Evolutionary conservation across 805 yeast genomes (phyloP), one percentile per base, ranked within the genome.

Genomic region (Cyberlindnera veronae): DNA sequence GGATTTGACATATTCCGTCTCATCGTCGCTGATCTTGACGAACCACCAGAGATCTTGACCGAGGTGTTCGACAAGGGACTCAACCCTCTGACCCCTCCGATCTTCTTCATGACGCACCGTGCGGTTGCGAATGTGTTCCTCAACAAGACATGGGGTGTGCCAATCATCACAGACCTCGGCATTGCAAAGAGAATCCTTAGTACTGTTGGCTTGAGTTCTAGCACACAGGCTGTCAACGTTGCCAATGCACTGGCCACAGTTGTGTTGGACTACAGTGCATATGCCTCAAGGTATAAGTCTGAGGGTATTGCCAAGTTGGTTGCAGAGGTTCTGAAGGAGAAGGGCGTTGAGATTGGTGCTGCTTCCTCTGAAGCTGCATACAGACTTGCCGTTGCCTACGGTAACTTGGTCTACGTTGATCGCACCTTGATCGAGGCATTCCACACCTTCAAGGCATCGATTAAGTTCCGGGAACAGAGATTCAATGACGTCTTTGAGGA

Each of bases 341-440:
- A 58, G 20, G 61, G 63, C 8, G 44, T 49, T 2, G 55, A 54
- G 21, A 39, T 67, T 6, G 46, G 58, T 9, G 58, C 54, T 26
- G 52, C 62, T 1, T 74, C 74, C 28, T 72, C 77, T 29, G 95
- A 86, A 59, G 76, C 89, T 3, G 76, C 79, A 0, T 86, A 85
- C 58, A 70, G 95, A 54, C 49, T 79, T 17, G 47, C 72, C 10
- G 67, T 85, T 19, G 79, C 84, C 0, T 71, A 68, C 42, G 95
- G 93, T 3, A 84, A 86, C 34, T 47, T 79, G 27, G 52, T 72
- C 15, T 57, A 60, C 5, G 48, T 62, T 2, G 66, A 66, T 28
- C 53, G 58, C 1, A 41, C 60, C 2, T 12, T 44, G 21, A 50
- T 36, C 20, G 60, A 59, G 21, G 49, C 33, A 11, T 47, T 36